phyloP scores from a whole-genome alignment of 2,329 filamentous ascomycete genomes.

The Epichloe glyceriae region DNA sequence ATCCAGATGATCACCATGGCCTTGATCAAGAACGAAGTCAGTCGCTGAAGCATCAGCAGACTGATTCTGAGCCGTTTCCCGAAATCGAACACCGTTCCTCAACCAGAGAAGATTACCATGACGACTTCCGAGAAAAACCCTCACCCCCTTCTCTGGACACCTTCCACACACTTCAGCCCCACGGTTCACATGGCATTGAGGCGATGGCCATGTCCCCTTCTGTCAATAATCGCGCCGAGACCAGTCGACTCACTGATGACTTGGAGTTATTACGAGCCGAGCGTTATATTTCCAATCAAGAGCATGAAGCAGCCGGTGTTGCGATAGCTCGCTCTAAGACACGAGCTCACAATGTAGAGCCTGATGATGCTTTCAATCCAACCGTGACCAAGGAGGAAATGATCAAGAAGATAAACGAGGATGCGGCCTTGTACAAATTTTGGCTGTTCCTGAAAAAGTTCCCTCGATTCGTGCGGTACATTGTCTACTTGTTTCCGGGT shows the following conservation, averaged over 20 bases:
- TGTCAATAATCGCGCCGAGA: conserved; percentile 19
- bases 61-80: conserved; percentile 2
- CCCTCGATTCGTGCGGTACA: conserved; percentile 35
- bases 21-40: conserved; percentile 2
- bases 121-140: conserved; percentile 13
- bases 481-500: conserved; percentile 34
- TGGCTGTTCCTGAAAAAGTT: conserved; percentile 35
- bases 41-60: background rate
- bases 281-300: conserved; percentile 30
- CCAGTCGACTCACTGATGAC: conserved; percentile 31
- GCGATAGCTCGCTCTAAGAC: conserved; percentile 13
- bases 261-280: conserved; percentile 36
- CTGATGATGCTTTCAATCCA: conserved; percentile 35
- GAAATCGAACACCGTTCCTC: background rate
- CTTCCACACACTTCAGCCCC: conserved; percentile 15
- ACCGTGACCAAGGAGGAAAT: conserved; percentile 14
- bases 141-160: conserved; percentile 18
- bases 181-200: conserved; percentile 12
- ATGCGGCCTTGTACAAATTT: conserved; percentile 25
- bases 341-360: conserved; percentile 22
- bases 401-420: conserved; percentile 18
- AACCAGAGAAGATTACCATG: background rate
- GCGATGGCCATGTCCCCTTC: conserved; percentile 12
- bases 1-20: background rate
- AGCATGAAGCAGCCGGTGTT: conserved; percentile 18